Evolutionary conservation across 2,329 filamentous ascomycete genomes (phyloP).

Genomic region (Fusarium azukiicola): DNA sequence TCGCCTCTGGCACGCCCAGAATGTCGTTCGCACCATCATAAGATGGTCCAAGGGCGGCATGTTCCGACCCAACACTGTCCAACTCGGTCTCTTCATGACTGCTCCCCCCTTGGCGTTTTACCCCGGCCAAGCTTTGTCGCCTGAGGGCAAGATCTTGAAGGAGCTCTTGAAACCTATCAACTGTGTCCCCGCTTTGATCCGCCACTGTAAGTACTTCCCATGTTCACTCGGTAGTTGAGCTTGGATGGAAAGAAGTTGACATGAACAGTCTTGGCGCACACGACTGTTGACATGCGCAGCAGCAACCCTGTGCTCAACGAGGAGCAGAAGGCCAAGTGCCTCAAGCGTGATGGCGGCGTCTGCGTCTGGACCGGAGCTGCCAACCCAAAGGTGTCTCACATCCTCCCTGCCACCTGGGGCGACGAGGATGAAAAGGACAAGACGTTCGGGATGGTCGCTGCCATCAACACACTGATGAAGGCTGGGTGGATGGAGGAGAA

Average conservation of each 20-base stretch:
- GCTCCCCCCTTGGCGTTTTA: not conserved
- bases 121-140: not conserved
- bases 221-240: not conserved
- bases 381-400: not conserved
- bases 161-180: not conserved
- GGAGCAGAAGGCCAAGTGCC: not conserved
- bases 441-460: not conserved
- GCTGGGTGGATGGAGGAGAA: not conserved
- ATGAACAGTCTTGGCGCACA: not conserved
- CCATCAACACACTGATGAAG: not conserved
- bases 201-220: not conserved
- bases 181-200: not conserved
- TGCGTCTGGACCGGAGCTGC: not conserved
- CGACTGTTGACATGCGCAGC: not conserved
- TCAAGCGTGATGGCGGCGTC: not conserved
- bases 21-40: not conserved
- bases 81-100: not conserved
- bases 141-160: not conserved
- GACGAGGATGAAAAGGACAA: not conserved
- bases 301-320: not conserved
- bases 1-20: not conserved
- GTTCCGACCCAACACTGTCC: not conserved
- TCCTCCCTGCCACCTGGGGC: conserved; percentile 2
- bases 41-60: not conserved
- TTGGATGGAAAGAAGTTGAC: not conserved